phyloP scores from a whole-genome alignment of 2,329 filamentous ascomycete species.

The Metarhizium humberi region DNA sequence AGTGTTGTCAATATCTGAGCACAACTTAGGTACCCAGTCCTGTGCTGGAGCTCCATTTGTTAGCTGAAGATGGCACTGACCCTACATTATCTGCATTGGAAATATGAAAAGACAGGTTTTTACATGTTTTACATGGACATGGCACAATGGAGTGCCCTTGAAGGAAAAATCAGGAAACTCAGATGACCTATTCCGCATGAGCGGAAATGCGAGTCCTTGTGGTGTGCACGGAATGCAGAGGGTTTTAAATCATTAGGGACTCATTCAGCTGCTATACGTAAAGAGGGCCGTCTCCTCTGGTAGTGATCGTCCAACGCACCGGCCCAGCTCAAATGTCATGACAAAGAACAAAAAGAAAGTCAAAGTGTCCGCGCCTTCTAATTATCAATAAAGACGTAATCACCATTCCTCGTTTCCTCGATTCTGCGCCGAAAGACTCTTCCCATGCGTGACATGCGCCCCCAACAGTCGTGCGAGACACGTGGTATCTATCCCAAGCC shows the following conservation, averaged over 20 bases:
- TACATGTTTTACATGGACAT: no score
- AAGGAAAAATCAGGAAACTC: no score
- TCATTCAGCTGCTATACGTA: slow-evolving; percentile 28
- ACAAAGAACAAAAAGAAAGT: slow-evolving; percentile 30
- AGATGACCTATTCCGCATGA: no score
- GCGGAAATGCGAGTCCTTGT: neutral
- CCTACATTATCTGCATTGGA: no score
- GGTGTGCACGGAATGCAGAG: neutral
- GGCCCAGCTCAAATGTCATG: slow-evolving; percentile 25
- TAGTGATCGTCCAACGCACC: slow-evolving; percentile 28
- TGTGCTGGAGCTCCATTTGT: no score
- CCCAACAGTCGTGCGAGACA: slow-evolving; percentile 23
- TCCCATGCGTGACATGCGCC: slow-evolving; percentile 24
- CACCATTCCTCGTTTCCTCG: slow-evolving; percentile 24
- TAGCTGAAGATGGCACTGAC: no score
- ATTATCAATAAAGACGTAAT: slow-evolving; percentile 25
- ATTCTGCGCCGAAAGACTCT: slow-evolving; percentile 17
- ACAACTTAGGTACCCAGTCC: no score
- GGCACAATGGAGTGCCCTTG: no score
- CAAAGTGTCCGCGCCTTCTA: slow-evolving; percentile 30
- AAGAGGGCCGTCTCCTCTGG: slow-evolving; percentile 19
- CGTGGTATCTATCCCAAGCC: slow-evolving; percentile 22
- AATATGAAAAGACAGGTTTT: no score
- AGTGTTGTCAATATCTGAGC: no score
- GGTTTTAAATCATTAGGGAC: slow-evolving; percentile 20